Base-by-base conservation (phyloP, 305 asterid genomes). In the Rubia tinctorum region DNA sequence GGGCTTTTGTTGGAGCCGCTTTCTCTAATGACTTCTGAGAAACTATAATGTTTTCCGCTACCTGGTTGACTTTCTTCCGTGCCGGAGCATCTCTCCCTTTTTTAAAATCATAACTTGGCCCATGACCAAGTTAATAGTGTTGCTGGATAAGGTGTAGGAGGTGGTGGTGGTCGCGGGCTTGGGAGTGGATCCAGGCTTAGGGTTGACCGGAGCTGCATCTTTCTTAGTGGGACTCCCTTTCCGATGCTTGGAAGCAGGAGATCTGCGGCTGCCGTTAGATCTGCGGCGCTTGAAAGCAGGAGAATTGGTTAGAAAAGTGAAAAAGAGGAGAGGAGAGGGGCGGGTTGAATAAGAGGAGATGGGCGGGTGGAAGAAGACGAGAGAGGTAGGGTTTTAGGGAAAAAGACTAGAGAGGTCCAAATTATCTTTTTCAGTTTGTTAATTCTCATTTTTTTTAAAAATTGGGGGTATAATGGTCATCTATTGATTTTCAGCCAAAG, bases 181-280 rank as follows among this genome's bases (percentile, higher is more conserved):
- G 55, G 71, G 17, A 6, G 30, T n/a, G n/a, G n/a, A n/a, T n/a
- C n/a, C n/a, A n/a, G 72, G 68, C 73, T 74, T 66, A 8, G 37
- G 11, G 5, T 61, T 37, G 65, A 45, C 20, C 23, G 40, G 53
- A 13, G 37, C 43, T 7, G 64, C 8, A 7, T 69, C 34, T 6
- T n/a, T 39, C 23, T 37, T 74, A 2, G 66, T 63, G 12, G 72
- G 77, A 42, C 72, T 66, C n/a, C 60, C 22, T 67, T 66, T 74
- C 49, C 60, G 72, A 44, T 72, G 66, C 68, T 51, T 51, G 18
- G 58, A 11, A 65, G 43, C 14, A 1, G 71, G 22, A 65, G 71
- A 66, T 66, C 71, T 66, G 55, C 13, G 55, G 10, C 25, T 42
- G 1, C 23, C 22, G 51, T 37, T 37, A 2, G 2, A n/a, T n/a